These are phyloP conservation scores for Eragrostis tef DNA, from an alignment of 202 grass and related monocot species.

Conservation along the genomic window DNA sequence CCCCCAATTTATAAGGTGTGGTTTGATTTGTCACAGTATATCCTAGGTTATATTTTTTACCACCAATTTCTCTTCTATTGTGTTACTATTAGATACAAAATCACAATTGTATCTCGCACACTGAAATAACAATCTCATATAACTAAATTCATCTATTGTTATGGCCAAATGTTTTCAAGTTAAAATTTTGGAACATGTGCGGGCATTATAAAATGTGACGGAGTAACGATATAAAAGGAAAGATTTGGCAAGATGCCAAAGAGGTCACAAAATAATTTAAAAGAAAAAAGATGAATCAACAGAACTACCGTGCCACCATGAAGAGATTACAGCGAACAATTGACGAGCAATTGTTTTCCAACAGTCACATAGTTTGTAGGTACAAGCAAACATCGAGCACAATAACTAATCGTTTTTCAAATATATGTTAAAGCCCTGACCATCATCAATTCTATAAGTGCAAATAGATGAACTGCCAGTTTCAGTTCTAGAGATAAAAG, in stretches of 20 bases:
- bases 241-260: slow-evolving; percentile 9
- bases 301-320: slow-evolving; percentile 3
- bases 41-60: too few species aligned
- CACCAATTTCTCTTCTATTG: too few species aligned
- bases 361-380: too few species aligned
- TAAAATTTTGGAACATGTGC: too few species aligned
- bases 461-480: not conserved
- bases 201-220: too few species aligned
- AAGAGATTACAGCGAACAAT: not conserved
- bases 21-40: too few species aligned
- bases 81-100: too few species aligned
- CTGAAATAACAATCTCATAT: too few species aligned
- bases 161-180: too few species aligned
- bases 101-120: too few species aligned
- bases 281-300: slow-evolving; percentile 6
- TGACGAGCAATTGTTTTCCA: not conserved
- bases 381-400: not conserved
- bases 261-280: slow-evolving; percentile 15
- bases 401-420: not conserved
- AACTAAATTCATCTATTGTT: too few species aligned
- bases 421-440: not conserved
- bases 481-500: slow-evolving; percentile 15
- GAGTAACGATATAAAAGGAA: slow-evolving; percentile 41
- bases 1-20: too few species aligned
- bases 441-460: not conserved